These are phyloP conservation scores for Suhomyces yuchorum DNA, from an alignment of 1,139 yeast species.

Conservation along the genomic window DNA sequence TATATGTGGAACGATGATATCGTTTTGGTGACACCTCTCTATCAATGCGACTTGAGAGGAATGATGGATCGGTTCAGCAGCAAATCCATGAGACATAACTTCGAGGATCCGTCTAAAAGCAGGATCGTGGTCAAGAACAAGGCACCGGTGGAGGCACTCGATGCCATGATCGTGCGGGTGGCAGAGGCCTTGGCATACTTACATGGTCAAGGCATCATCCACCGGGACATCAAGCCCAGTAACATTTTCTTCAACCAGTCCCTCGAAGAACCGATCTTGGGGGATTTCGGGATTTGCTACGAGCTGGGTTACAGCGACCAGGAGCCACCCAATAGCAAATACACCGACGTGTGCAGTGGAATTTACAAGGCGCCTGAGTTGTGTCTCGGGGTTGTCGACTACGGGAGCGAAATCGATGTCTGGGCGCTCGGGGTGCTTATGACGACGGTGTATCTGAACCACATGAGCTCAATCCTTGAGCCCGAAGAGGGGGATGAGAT, in stretches of 20 bases:
- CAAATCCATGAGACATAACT: constrained; percentile 26
- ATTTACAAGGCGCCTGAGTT: constrained; percentile 85
- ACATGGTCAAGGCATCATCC: constrained; percentile 68
- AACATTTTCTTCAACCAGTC: constrained; percentile 59
- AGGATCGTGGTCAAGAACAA: constrained; percentile 17
- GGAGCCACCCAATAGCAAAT: constrained; percentile 52
- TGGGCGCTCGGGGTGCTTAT: constrained; percentile 79
- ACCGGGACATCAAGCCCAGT: constrained; percentile 83
- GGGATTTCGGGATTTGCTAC: constrained; percentile 83
- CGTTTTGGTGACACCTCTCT: constrained; percentile 37
- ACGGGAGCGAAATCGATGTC: constrained; percentile 66
- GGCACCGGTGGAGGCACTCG: constrained; percentile 5
- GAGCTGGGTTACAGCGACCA: constrained; percentile 30
- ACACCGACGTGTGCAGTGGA: constrained; percentile 76
- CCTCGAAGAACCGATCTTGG: constrained; percentile 47
- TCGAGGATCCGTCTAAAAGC: constrained; percentile 19
- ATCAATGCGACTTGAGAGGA: constrained; percentile 30
- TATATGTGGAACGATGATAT: constrained; percentile 36
- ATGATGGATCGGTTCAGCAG: constrained; percentile 24
- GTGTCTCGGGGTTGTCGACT: constrained; percentile 66
- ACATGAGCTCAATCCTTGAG: constrained; percentile 45
- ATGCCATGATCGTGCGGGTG: constrained; percentile 31
- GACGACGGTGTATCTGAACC: constrained; percentile 56
- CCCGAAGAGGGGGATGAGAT: constrained; percentile 32
- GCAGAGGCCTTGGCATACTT: constrained; percentile 52